Evolutionary conservation across 495 filamentous ascomycete genomes (phyloP).

Genomic region (Aspergillus haitiensis): DNA sequence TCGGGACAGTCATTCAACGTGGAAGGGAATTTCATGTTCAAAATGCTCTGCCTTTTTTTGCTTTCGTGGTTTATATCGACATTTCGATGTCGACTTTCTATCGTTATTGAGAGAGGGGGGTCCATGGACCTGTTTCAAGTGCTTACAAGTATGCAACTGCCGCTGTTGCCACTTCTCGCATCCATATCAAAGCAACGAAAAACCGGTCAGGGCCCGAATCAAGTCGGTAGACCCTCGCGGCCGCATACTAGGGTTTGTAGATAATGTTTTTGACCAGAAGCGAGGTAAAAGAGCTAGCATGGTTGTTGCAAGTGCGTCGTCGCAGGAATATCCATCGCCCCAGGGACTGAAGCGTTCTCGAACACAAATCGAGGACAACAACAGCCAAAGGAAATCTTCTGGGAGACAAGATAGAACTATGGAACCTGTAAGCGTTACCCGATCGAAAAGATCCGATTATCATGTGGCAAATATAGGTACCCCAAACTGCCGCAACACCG

Average conservation of each 20-base stretch:
- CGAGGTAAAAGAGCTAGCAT: constrained; percentile 21
- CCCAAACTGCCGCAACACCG: background rate
- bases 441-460: background rate
- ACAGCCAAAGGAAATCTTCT: background rate
- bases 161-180: constrained; percentile 24
- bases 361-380: constrained; percentile 1
- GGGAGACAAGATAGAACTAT: background rate
- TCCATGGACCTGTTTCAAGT: constrained; percentile 25
- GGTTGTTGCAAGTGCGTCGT: constrained; percentile 2
- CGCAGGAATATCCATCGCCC: background rate
- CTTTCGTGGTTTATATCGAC: constrained; percentile 25
- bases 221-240: constrained; percentile 26
- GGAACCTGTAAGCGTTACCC: background rate
- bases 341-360: constrained; percentile 17
- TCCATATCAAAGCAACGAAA: constrained; percentile 25
- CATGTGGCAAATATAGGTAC: constrained; percentile 2
- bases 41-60: constrained; percentile 26
- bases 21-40: constrained; percentile 22
- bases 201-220: constrained; percentile 21
- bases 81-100: constrained; percentile 26
- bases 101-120: constrained; percentile 13
- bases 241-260: constrained; percentile 23
- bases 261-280: constrained; percentile 30
- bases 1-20: constrained; percentile 22
- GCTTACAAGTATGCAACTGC: constrained; percentile 25